Conservation (phyloP, 2,329 filamentous ascomycete species). For the Aureobasidium sp. region DNA sequence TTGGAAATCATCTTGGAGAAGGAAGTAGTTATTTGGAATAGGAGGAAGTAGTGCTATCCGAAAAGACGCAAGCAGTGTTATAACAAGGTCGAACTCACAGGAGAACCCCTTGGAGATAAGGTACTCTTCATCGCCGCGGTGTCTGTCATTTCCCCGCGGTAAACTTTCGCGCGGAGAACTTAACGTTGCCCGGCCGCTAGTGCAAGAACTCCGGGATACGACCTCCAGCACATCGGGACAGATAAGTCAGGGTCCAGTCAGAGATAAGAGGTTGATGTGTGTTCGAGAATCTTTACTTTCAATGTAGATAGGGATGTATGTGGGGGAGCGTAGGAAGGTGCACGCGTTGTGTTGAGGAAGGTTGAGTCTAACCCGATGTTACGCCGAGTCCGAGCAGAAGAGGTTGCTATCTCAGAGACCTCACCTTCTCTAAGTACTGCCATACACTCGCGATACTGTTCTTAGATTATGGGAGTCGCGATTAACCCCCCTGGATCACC, state of each 20-base stretch:
- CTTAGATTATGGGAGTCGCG: background rate
- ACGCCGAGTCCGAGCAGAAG: background rate
- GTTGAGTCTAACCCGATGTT: background rate
- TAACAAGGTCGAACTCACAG: background rate
- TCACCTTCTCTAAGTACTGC: background rate
- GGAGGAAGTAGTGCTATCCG: too few species aligned
- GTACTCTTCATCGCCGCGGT: background rate
- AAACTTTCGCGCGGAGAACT: background rate
- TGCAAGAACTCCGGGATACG: background rate
- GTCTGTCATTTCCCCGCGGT: background rate
- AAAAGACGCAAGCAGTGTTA: too few species aligned
- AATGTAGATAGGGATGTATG: background rate
- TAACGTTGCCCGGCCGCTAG: background rate
- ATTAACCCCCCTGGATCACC: too few species aligned
- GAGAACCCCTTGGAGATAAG: background rate
- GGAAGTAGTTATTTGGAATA: background rate
- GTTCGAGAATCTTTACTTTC: background rate
- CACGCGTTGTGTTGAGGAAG: too few species aligned
- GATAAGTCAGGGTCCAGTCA: background rate
- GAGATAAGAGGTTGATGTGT: background rate
- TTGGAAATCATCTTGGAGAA: background rate
- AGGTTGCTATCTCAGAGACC: background rate
- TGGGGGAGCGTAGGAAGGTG: background rate
- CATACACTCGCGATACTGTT: background rate
- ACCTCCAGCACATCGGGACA: background rate